A percentile compares a stretch with the other conserved stretches of the same genome.
phyloP scores from a whole-genome alignment of 805 yeast species.

The Kodamaea nitidulidarum region DNA sequence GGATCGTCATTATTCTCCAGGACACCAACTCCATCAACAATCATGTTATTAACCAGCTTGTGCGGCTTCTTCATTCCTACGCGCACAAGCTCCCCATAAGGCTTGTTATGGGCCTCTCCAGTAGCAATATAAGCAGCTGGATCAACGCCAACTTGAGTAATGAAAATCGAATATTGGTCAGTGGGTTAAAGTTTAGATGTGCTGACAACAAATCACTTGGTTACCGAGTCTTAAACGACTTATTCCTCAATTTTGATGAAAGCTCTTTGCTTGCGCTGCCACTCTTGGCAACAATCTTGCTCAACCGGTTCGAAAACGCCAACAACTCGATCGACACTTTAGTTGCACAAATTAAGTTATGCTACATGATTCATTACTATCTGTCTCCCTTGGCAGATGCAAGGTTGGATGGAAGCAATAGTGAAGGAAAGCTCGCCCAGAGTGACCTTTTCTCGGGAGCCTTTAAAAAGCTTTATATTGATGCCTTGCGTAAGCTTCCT shows the following conservation, averaged over 20 bases:
- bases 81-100: constrained; percentile 25
- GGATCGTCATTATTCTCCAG: constrained; percentile 30
- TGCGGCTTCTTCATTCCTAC: constrained; percentile 29
- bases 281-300: constrained; percentile 23
- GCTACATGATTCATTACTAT: constrained; percentile 39
- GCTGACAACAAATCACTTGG: constrained; percentile 33
- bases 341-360: constrained; percentile 33
- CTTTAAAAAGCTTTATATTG: constrained; percentile 14
- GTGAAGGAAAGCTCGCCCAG: not conserved
- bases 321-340: constrained; percentile 40
- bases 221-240: constrained; percentile 28
- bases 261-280: constrained; percentile 18
- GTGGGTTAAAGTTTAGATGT: constrained; percentile 30
- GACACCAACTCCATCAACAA: constrained; percentile 34
- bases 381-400: constrained; percentile 27
- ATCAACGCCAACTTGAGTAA: constrained; percentile 29
- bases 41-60: constrained; percentile 33
- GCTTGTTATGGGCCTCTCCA: constrained; percentile 34
- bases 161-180: constrained; percentile 24
- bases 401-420: constrained; percentile 4
- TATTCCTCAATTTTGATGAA: constrained; percentile 21
- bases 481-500: constrained; percentile 29
- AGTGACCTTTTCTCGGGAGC: no score
- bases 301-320: constrained; percentile 32
- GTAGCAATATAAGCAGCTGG: constrained; percentile 36